A percentile compares a stretch with the other conserved stretches of the same genome.
Conservation (phyloP, 108 stramenopile species). For the Discostella stelligeroides region DNA sequence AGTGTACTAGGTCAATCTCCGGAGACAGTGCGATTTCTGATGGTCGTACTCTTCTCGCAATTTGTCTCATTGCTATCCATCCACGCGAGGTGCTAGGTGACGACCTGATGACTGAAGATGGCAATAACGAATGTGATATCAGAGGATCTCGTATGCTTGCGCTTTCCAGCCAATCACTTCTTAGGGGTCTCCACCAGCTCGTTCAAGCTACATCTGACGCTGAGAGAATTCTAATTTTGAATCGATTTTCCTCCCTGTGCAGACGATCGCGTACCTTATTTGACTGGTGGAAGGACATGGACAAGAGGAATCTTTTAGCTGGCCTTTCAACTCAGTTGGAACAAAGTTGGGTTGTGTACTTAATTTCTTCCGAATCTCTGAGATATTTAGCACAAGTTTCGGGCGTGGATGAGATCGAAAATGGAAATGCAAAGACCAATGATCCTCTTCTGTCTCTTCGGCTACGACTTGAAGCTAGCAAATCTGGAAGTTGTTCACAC, state of each 20-base stretch:
- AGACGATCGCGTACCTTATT: constrained; percentile 23
- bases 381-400: constrained; percentile 24
- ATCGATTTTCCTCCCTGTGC: neutral
- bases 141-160: constrained; percentile 11
- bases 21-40: constrained; percentile 7
- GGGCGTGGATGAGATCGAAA: constrained; percentile 1
- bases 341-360: constrained; percentile 45
- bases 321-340: constrained; percentile 29
- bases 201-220: neutral
- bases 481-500: constrained; percentile 26
- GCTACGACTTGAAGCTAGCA: constrained; percentile 32
- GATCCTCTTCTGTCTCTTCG: constrained; percentile 35
- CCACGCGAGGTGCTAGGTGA: constrained; percentile 42
- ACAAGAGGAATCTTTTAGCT: constrained; percentile 22
- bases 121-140: constrained; percentile 8
- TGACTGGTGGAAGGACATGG: constrained; percentile 34
- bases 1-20: constrained; percentile 23
- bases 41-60: constrained; percentile 28
- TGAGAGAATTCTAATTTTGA: neutral
- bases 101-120: constrained; percentile 1
- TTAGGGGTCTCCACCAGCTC: constrained; percentile 9
- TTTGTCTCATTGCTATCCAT: constrained; percentile 35
- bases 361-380: constrained; percentile 34
- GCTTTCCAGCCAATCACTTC: neutral
- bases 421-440: constrained; percentile 5